Percentiles rank a stretch among this genome's conserved stretches.
Conservation (phyloP, 2,329 filamentous ascomycete genomes). For the Xylaria sp. region DNA sequence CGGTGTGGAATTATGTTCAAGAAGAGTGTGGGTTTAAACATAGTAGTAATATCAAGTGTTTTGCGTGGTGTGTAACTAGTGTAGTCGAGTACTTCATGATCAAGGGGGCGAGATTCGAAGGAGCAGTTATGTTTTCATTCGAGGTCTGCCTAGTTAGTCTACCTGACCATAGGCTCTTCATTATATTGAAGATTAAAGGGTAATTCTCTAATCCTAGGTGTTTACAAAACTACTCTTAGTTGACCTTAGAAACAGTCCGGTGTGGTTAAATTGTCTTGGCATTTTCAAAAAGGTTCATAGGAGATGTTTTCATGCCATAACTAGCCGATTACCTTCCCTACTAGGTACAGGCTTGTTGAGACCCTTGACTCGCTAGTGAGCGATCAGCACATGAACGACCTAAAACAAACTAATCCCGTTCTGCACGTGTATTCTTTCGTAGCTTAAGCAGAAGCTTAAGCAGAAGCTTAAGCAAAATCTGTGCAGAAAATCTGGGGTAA, state of each 20-base stretch:
- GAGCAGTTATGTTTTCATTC: not conserved
- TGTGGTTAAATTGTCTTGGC: not conserved
- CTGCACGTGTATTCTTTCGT: not conserved
- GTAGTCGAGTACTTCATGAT: not conserved
- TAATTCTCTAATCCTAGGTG: not conserved
- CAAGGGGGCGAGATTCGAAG: not conserved
- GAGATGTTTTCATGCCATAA: not conserved
- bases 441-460: too few species aligned
- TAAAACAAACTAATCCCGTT: slow-evolving; percentile 7
- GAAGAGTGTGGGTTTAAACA: not conserved
- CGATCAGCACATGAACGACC: not conserved
- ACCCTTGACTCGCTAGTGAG: not conserved
- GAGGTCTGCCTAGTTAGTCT: not conserved
- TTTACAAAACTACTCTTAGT: slow-evolving; percentile 16
- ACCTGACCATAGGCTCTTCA: not conserved
- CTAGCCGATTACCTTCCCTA: slow-evolving; percentile 8
- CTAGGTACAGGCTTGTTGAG: not conserved
- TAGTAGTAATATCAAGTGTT: not conserved
- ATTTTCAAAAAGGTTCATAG: slow-evolving; percentile 11
- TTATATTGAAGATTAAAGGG: not conserved
- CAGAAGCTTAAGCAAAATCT: too few species aligned
- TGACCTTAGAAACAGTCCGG: not conserved
- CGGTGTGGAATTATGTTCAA: not conserved
- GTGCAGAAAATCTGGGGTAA: slow-evolving; percentile 26
- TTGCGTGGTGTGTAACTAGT: not conserved